These are phyloP conservation scores for Trichophaea hybrida DNA, from an alignment of 2,329 filamentous ascomycete species.

Conservation along the genomic window DNA sequence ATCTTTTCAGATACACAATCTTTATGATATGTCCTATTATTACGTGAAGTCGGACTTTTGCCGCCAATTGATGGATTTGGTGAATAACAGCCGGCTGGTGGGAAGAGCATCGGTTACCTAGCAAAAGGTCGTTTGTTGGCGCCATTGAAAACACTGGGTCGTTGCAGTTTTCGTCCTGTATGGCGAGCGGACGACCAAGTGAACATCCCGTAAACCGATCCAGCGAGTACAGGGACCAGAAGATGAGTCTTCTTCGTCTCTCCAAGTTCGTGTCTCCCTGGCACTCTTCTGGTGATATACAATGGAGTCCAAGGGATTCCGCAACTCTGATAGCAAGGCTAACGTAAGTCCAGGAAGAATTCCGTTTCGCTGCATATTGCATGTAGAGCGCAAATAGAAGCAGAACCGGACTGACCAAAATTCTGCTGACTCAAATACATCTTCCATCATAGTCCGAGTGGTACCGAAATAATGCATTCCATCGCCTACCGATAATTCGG, in stretches of 20 bases:
- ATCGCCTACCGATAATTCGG: not conserved
- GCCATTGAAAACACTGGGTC: slow-evolving; percentile 2
- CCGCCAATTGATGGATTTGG: not conserved
- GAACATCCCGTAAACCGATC: slow-evolving; percentile 5
- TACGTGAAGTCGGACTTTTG: not conserved
- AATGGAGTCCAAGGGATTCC: not conserved
- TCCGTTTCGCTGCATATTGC: slow-evolving; percentile 46
- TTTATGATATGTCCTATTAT: slow-evolving; percentile 5
- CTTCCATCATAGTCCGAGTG: not conserved
- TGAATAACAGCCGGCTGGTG: not conserved
- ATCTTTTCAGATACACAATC: not conserved
- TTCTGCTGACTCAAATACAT: slow-evolving; percentile 43
- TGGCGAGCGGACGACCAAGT: slow-evolving; percentile 3
- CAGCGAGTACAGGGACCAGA: slow-evolving; percentile 1
- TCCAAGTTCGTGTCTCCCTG: not conserved
- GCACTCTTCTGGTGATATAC: not conserved
- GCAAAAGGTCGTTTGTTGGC: not conserved
- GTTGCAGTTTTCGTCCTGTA: slow-evolving; percentile 3
- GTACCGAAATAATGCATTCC: slow-evolving; percentile 3
- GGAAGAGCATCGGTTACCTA: not conserved
- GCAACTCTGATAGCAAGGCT: slow-evolving; percentile 33
- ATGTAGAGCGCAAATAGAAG: slow-evolving; percentile 51
- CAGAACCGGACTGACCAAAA: slow-evolving; percentile 53
- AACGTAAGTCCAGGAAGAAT: slow-evolving; percentile 47
- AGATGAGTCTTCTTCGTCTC: not conserved